Base-by-base conservation (phyloP, 108 stramenopile species). In the Discostella stelligeroides region DNA sequence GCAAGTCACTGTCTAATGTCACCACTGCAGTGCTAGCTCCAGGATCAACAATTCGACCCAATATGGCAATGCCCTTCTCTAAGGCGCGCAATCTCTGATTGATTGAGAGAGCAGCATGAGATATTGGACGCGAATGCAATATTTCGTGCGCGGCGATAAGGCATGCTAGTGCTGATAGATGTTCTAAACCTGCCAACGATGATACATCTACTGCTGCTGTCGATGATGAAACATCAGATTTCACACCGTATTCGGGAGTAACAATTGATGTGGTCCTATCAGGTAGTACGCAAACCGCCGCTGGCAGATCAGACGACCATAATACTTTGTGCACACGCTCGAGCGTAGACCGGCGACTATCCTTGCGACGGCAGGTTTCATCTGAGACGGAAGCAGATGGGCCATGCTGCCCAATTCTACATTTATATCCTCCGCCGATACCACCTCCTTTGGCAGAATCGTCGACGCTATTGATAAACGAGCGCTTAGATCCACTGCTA, bases 91-190 rank as follows among this genome's bases (percentile, higher is more conserved):
- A 45, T 43, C 40, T 46, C 7, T 42, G 55, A 28, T 60, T 39
- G 39, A 56, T 51, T 10, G 51, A 29, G 20, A 65, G 63, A 24
- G 72, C n/a, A 9, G 65, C 34, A 27, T 56, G 39, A 28, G 53
- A 37, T 2, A 51, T 28, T 25, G 71, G 65, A 55, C 21, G 50
- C 15, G 66, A 58, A 20, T 67, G 72, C 5, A 79, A 66, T 23
- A 79, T 68, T 63, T 79, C 78, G 39, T 79, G 68, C 7, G 78
- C 66, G 15, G 78, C 72, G 0, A 79, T 63, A 10, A 78, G 73
- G 25, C 77, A 78, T 4, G 77, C 78, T 7, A 74, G 66, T n/a
- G 78, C 73, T 29, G 72, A 67, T n/a, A 73, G 59, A 10, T 27
- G 15, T 51, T 47, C 66, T 51, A 47, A n/a, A n/a, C n/a, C n/a